Base-by-base conservation (phyloP, 768 basidiomycete species). In the Hygrocybe punicea region DNA sequence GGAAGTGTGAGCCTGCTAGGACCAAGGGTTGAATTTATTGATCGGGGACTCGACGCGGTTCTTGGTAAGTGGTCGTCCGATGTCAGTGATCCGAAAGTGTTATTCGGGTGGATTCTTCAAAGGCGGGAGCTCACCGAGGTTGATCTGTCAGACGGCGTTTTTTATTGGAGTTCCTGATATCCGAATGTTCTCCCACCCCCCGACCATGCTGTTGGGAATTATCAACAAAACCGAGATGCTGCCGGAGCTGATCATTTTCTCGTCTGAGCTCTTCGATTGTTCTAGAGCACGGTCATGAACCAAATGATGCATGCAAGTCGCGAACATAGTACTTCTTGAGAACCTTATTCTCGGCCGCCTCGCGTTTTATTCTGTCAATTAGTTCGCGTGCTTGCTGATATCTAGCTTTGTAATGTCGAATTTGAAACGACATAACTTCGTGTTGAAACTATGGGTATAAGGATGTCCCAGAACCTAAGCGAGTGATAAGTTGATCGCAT, bases 1-100 rank as follows among this genome's bases (percentile, higher is more conserved):
- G 84, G 85, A 19, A 90, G 74, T 2, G 89, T 91, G 35, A 91
- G 76, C 67, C 90, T 73, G 61, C 81, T 72, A 23, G 87, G 87
- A 17, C 78, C 85, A 10, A 81, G 56, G 16, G 86, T 84, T 1
- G 82, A 83, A 3, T 69, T 62, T 17, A 76, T 71, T 34, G 84
- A 83, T 56, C 79, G 81, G 33, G 88, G 85, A 63, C 87, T 90
- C 1, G 88, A 87, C 47, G 60, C 69, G 57, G 61, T 78, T 67
- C 62, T 67, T 11, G 71, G 68, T 63, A 69, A 47, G 56, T 57
- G 7, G 51, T 39, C 7, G 51, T 16, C 33, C 52, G 37, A 42
- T n/a, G 13, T 19, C 23, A 35, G 19, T 8, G 34, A 44, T 51
- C 17, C 70, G 57, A 59, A 24, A 45, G 63, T 62, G 25, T 58